Base-by-base conservation (phyloP, 2,329 filamentous ascomycete species). In the Trichophyton simii region DNA sequence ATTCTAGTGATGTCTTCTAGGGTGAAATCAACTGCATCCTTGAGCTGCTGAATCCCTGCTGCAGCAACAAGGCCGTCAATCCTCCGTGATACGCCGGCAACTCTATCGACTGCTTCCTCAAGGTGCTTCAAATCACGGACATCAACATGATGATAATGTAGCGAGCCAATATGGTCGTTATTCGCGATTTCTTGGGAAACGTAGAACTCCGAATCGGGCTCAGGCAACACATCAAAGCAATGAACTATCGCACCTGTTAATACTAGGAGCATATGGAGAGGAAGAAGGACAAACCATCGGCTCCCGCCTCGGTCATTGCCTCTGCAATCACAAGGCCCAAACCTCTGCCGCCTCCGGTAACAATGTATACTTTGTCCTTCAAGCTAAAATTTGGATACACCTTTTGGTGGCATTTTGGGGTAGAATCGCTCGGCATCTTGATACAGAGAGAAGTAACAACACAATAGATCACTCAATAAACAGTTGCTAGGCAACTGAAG, bases 61-160 rank as follows among this genome's bases (percentile, higher is more conserved):
- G 74, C 75, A 18, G 75, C 75, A 60, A 78, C 69, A 13, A 76
- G 63, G 3, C 76, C 76, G 62, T 78, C 74, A 1, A 78, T 67
- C 0, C 74, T 72, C 22, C 61, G 46, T 5, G 59, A 41, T 28
- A 55, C 60, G 13, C 18, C 57, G 1, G 61, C 61, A n/a, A 66
- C 63, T 20, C 62, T 58, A 6, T 55, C 44, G 31, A 66, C 59
- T 7, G 58, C 54, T 11, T 63, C 60, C 59, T 75, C 65, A 31
- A 72, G 63, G 4, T 66, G 66, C 11, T 73, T 73, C 42, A 76
- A 68, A 64, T 79, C 69, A 42, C 75, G 73, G 8, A 80, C 77
- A 62, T 81, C 79, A 42, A 80, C 73, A 9, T 73, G 74, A 50
- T 73, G 69, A 68, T 80, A 81, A 57, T 77, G 71, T 5, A 81